These are phyloP conservation scores for Gloeostereum incarnatum DNA, from an alignment of 768 basidiomycete genomes.

Conservation along the genomic window DNA sequence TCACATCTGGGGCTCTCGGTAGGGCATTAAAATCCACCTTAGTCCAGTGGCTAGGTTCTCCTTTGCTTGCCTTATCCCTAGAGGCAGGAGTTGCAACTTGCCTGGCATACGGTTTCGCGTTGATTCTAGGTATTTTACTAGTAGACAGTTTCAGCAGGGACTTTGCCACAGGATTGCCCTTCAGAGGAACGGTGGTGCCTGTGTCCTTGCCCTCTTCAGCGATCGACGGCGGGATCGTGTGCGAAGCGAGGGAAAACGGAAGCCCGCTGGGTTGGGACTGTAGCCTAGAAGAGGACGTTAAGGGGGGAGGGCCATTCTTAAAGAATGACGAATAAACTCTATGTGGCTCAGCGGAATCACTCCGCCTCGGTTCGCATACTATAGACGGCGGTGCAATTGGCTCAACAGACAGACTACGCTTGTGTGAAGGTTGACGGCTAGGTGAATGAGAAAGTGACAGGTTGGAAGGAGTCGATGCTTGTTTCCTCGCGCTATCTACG, in stretches of 20 bases:
- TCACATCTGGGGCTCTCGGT: too few relatives aligned
- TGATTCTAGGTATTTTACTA: constrained; percentile 56
- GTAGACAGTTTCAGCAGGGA: constrained; percentile 41
- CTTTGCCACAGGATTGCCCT: constrained; percentile 17
- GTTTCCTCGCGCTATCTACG: too few relatives aligned
- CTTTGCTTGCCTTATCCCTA: not conserved
- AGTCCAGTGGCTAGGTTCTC: constrained; percentile 8
- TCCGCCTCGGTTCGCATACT: constrained; percentile 1
- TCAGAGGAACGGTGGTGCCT: constrained; percentile 8
- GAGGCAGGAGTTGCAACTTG: constrained; percentile 17
- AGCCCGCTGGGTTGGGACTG: too few relatives aligned
- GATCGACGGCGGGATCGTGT: constrained; percentile 15
- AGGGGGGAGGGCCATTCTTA: too few relatives aligned
- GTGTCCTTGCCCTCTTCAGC: constrained; percentile 19
- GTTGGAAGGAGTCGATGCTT: too few relatives aligned
- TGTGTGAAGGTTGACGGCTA: constrained; percentile 13
- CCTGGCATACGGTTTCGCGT: constrained; percentile 48
- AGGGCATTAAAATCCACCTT: constrained; percentile 13
- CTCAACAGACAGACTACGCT: constrained; percentile 25
- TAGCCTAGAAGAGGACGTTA: too few relatives aligned
- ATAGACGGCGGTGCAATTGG: constrained; percentile 14
- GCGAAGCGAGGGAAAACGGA: too few relatives aligned
- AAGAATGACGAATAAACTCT: too few relatives aligned
- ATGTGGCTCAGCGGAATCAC: constrained; percentile 9
- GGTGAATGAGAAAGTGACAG: too few relatives aligned